Evolutionary conservation across 169 alveolate genomes (phyloP), one percentile per base, ranked within the genome.

Genomic region (Plasmodium falciparum): DNA sequence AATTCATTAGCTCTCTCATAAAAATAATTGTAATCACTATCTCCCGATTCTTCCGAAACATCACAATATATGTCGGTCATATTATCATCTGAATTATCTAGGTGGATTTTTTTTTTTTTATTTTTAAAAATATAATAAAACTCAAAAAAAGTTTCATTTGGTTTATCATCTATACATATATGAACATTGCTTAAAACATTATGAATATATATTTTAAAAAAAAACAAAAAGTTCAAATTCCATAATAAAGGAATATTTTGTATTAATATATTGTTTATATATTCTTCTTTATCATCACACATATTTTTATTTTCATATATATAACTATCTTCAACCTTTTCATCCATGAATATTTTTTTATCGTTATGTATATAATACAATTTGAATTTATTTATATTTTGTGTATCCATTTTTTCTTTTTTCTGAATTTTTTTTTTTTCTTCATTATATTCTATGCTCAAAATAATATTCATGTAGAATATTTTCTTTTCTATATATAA

Each of bases 1-100:
- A 80, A 3, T 29, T 80, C 83, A 15, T 80, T 80, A 3, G 83
- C 52, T 29, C 54, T 80, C n/a, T 80, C 90, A 69, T 52, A 80
- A 67, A 80, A 80, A 62, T 66, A 67, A 52, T 80, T 69, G 59
- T 80, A 80, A 61, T 80, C 90, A 54, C 83, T 67, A 22, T 80
- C 90, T 8, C 58, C 80, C 4, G 90, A 67, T 7, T n/a, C 73
- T 22, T 80, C 29, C 2, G 90, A 80, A n/a, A 80, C 74, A 47
- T 80, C 90, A 24, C 71, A 66, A 39, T 80, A 80, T 24, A 80
- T 12, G 22, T 80, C 90, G 20, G 83, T 80, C 70, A 80, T 43
- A 43, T 54, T 1, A 0, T 67, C 90, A n/a, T 80, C 63, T 12
- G 66, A 33, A 47, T 52, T 50, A 58, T 67, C 71, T 5, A 66